Percentiles rank a stretch among this genome's conserved stretches.
These are phyloP conservation scores for Huntiella omanensis DNA, from an alignment of 2,329 filamentous ascomycete species.

Conservation along the genomic window DNA sequence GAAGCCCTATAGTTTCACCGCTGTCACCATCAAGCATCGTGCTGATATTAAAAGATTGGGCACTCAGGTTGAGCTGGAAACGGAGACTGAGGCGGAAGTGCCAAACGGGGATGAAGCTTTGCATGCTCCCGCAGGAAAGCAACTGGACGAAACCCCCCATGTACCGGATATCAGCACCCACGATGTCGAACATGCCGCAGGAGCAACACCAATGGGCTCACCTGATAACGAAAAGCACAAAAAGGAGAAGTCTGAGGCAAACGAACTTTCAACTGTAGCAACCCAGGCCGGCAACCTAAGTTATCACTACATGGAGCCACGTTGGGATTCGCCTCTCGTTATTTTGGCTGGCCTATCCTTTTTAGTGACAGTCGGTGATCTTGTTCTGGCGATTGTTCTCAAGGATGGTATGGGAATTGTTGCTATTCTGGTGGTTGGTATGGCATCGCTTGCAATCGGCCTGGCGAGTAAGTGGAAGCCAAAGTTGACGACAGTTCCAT, in stretches of 20 bases:
- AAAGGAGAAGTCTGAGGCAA: too few species aligned
- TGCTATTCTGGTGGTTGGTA: constrained; percentile 31
- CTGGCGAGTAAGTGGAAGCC: constrained; percentile 40
- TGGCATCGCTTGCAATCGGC: constrained; percentile 34
- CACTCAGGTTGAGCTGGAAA: too few species aligned
- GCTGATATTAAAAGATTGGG: constrained; percentile 13
- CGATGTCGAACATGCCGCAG: too few species aligned
- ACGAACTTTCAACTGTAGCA: too few species aligned
- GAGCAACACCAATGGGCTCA: too few species aligned
- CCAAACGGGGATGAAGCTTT: too few species aligned
- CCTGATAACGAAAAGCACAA: too few species aligned
- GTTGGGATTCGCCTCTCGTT: constrained; percentile 32
- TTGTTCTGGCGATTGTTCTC: constrained; percentile 21
- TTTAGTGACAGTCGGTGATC: constrained; percentile 29
- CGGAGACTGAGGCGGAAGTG: too few species aligned
- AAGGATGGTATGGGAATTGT: constrained; percentile 20
- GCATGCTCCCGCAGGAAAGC: too few species aligned
- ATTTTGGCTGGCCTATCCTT: constrained; percentile 32
- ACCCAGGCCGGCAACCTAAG: not conserved
- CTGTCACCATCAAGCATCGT: constrained; percentile 31
- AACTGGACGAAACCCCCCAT: too few species aligned
- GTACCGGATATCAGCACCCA: too few species aligned
- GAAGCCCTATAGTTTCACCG: constrained; percentile 24
- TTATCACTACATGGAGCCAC: constrained; percentile 26
- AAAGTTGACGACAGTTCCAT: constrained; percentile 30